A percentile compares a stretch with the other conserved stretches of the same genome.
Evolutionary conservation across 1,139 yeast species (phyloP).

Genomic region (Debaryomyces udenii): DNA sequence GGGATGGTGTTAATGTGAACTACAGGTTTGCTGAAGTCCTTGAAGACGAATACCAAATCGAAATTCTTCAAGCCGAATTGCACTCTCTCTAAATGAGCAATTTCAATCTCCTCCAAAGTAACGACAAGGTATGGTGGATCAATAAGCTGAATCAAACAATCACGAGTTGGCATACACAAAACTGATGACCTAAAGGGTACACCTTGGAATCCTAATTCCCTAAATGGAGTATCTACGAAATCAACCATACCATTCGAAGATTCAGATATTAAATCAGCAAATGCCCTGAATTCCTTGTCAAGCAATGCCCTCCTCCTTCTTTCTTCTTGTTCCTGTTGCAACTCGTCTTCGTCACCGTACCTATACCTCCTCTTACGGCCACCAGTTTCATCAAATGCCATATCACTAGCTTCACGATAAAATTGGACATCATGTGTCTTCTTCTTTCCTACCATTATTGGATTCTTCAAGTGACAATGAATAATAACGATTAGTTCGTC

Average conservation of each 20-base stretch:
- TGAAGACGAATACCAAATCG: conserved; percentile 92
- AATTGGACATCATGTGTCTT: conserved; percentile 95
- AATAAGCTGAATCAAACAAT: conserved; percentile 88
- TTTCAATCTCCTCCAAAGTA: conserved; percentile 87
- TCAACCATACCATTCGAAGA: conserved; percentile 81
- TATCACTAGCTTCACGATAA: conserved; percentile 95
- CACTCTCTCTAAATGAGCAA: conserved; percentile 95
- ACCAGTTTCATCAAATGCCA: conserved; percentile 97
- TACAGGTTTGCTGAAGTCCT: conserved; percentile 85
- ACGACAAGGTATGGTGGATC: conserved; percentile 96
- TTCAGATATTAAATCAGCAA: conserved; percentile 89
- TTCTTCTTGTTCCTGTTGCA: conserved; percentile 98
- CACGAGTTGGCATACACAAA: conserved; percentile 95
- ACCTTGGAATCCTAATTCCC: conserved; percentile 97
- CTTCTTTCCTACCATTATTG: conserved; percentile 93
- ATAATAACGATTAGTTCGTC: conserved; percentile 91
- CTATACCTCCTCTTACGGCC: conserved; percentile 87
- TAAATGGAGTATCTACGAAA: conserved; percentile 82
- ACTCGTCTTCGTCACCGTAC: conserved; percentile 97
- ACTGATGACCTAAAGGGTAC: conserved; percentile 96
- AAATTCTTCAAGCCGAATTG: conserved; percentile 96
- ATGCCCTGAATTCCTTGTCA: conserved; percentile 88
- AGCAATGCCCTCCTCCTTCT: conserved; percentile 86
- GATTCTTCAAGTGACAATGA: conserved; percentile 90
- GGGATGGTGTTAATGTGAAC: conserved; percentile 95